A percentile compares a stretch with the other conserved stretches of the same genome.
These are phyloP conservation scores for Heracleum sosnowskyi DNA, from an alignment of 129 eudicot species.

Conservation along the genomic window DNA sequence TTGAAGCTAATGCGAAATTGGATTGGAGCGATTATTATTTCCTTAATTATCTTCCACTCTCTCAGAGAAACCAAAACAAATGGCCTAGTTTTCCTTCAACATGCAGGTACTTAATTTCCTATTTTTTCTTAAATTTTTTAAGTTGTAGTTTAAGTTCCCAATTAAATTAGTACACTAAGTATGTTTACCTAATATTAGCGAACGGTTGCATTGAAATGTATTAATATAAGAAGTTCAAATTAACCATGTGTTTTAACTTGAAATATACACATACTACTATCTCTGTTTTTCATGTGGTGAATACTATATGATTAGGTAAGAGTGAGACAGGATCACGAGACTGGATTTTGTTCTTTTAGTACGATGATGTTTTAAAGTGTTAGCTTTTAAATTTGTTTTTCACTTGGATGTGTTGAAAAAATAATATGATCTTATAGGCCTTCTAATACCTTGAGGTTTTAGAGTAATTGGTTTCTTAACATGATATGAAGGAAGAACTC, in stretches of 20 bases:
- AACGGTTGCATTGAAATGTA: not conserved
- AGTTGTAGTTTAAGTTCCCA: not conserved
- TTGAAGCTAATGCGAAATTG: conserved; percentile 46
- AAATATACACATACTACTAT: not conserved
- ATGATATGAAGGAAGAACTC: too few species aligned
- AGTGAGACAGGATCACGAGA: not conserved
- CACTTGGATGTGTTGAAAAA: not conserved
- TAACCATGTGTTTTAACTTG: not conserved
- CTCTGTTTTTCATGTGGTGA: conserved; percentile 3
- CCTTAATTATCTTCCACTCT: conserved; percentile 38
- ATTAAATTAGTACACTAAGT: not conserved
- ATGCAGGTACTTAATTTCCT: conserved; percentile 34
- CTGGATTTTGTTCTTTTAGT: not conserved
- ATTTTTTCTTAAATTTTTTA: too few species aligned
- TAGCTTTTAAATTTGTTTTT: not conserved
- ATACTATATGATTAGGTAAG: not conserved
- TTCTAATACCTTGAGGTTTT: too few species aligned
- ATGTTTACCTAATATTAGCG: conserved; percentile 2
- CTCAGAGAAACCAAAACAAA: conserved; percentile 37
- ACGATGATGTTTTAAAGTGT: not conserved
- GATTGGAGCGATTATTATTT: conserved; percentile 80
- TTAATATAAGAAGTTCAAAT: not conserved
- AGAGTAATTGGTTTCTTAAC: too few species aligned
- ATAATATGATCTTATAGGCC: too few species aligned
- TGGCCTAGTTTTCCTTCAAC: conserved; percentile 52